Conservation (phyloP, 2,329 filamentous ascomycete genomes). For the Nectriaceae sp. region DNA sequence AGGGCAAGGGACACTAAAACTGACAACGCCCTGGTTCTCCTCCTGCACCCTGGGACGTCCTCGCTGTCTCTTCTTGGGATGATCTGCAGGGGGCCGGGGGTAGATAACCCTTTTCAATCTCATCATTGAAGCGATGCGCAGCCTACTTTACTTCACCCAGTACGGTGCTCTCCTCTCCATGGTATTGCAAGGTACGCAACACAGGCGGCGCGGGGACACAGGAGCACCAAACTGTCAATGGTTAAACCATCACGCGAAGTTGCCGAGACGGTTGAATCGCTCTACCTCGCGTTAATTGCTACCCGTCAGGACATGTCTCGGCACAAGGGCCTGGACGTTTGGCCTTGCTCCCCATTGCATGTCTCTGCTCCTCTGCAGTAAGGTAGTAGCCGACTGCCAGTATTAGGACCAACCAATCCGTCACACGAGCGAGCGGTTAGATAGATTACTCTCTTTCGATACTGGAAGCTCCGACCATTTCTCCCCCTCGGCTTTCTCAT, state of each 20-base stretch:
- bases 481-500: background rate
- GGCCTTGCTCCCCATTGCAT: conserved; percentile 1
- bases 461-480: background rate
- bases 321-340: conserved; percentile 12
- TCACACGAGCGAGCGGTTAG: conserved; percentile 11
- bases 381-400: background rate
- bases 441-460: conserved; percentile 7
- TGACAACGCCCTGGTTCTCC: background rate
- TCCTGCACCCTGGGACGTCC: background rate
- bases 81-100: background rate
- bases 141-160: background rate
- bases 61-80: background rate
- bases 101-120: background rate
- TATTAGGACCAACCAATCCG: conserved; percentile 4
- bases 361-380: background rate
- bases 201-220: no score
- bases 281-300: background rate
- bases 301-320: conserved; percentile 17
- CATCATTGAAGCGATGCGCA: background rate
- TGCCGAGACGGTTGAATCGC: background rate
- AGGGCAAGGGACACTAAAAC: no score
- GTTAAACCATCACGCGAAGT: background rate
- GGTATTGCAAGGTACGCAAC: background rate
- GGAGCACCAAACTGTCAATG: no score
- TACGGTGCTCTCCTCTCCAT: background rate